Base-by-base conservation (phyloP, 495 filamentous ascomycete species). In the Penicillium turbatum region DNA sequence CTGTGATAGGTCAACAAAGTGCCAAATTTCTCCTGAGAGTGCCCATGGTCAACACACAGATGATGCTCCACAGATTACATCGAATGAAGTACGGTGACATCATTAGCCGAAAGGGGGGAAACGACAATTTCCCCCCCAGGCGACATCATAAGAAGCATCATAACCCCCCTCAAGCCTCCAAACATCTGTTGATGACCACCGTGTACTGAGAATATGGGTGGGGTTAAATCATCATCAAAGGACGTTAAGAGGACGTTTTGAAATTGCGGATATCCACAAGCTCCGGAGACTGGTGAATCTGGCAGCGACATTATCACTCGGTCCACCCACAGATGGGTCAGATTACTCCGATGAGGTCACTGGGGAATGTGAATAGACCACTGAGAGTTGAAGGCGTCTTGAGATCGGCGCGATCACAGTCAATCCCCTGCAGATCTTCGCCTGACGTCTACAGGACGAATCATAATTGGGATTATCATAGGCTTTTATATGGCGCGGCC, bases 301-400 rank as follows among this genome's bases (percentile, higher is more conserved):
- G 42, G 30, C 11, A 41, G 17, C 43, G 37, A 51, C 48, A 53
- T 47, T 39, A 59, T 59, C 53, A 58, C 19, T 55, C 29, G 62
- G 21, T 57, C 57, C 62, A 60, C 61, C 45, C 24, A 41, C 30
- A 40, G 45, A 59, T 51, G 51, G 60, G 41, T 54, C 49, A 59
- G 21, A 43, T 21, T 41, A 21, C 53, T 46, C 57, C 56, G 52
- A 69, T 72, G 70, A 71, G 66, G 66, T 72, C 68, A 72, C 67
- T 56, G 53, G 54, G 59, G 57, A 66, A 66, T 66, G 60, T 38
- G 21, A 49, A 45, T 56, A 60, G 54, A 54, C 46, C 42, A 54
- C 45, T 37, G 26, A 37, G 36, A 38, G 39, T 9, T 29, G 35
- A 38, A 45, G 53, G 41, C 55, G 53, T 36, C 42, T 34, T 52